Percentiles rank a stretch among this genome's conserved stretches.
phyloP scores from a whole-genome alignment of 148 eudicot species.

The Tetragonia tetragonoides region DNA sequence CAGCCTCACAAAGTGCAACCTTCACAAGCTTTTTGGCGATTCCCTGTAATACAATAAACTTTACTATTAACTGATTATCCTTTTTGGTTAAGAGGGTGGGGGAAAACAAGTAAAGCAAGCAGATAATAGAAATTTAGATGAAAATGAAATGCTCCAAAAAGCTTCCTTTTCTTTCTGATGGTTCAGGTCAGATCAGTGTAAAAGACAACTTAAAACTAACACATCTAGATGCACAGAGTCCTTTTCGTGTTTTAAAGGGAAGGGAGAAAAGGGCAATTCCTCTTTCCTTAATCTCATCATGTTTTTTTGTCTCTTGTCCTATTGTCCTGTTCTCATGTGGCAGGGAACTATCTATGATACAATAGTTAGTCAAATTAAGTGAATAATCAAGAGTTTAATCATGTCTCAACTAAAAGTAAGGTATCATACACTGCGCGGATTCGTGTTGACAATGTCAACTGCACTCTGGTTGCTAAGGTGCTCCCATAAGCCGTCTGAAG shows the following conservation, averaged over 20 bases:
- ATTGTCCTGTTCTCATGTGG: background rate
- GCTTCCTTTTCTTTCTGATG: background rate
- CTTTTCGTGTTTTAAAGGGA: too few species aligned
- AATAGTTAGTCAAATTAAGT: too few species aligned
- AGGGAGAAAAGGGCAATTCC: too few species aligned
- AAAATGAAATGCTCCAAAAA: too few species aligned
- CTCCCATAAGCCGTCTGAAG: slow-evolving; percentile 87
- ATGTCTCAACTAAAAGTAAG: background rate
- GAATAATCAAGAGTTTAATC: background rate
- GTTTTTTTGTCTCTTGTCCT: too few species aligned
- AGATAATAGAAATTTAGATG: too few species aligned
- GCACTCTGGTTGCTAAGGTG: slow-evolving; percentile 79
- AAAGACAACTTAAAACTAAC: too few species aligned
- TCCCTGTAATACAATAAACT: slow-evolving; percentile 40
- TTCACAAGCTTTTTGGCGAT: slow-evolving; percentile 70
- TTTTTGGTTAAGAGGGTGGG: background rate
- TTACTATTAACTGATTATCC: background rate
- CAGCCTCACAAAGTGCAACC: slow-evolving; percentile 68
- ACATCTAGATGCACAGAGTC: too few species aligned
- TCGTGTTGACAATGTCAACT: slow-evolving; percentile 57
- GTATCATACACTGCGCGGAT: slow-evolving; percentile 56
- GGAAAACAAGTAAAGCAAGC: background rate
- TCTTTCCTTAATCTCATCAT: too few species aligned
- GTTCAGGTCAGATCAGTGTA: too few species aligned
- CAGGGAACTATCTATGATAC: background rate